These are phyloP conservation scores for Coemansia sp. DNA, from an alignment of 192 early-diverging fungal species.

Conservation along the genomic window DNA sequence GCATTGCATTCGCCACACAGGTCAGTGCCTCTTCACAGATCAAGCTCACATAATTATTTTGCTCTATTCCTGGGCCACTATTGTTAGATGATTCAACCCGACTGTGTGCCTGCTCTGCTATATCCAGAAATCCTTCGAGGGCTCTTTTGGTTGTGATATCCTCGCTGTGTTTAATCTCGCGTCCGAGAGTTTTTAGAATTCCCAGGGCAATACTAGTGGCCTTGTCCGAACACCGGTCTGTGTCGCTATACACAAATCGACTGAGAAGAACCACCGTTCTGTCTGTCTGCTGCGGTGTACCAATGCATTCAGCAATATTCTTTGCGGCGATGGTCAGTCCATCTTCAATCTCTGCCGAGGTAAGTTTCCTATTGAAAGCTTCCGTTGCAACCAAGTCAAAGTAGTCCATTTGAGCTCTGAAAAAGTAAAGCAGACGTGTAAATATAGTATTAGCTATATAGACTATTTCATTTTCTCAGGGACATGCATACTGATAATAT, in stretches of 20 bases:
- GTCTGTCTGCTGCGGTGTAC: neutral
- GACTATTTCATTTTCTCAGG: neutral
- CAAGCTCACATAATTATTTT: neutral
- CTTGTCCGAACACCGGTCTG: slow-evolving; percentile 20
- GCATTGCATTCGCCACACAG: slow-evolving; percentile 47
- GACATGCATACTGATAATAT: neutral
- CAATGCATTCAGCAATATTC: slow-evolving; percentile 2
- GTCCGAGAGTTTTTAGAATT: slow-evolving; percentile 33
- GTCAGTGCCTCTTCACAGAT: slow-evolving; percentile 41
- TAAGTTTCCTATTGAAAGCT: neutral
- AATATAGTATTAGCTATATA: neutral
- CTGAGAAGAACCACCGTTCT: slow-evolving; percentile 10
- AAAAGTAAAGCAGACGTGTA: neutral
- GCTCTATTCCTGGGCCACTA: neutral
- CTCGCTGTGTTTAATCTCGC: slow-evolving; percentile 12
- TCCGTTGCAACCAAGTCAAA: slow-evolving; percentile 19
- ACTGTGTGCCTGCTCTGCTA: slow-evolving; percentile 8
- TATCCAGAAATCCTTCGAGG: slow-evolving; percentile 15
- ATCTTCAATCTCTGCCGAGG: slow-evolving; percentile 11
- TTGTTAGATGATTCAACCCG: neutral
- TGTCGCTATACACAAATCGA: slow-evolving; percentile 34
- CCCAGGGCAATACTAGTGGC: slow-evolving; percentile 26
- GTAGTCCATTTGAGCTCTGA: slow-evolving; percentile 10
- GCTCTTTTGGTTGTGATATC: slow-evolving; percentile 22
- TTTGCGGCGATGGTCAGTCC: slow-evolving; percentile 21